A percentile compares a stretch with the other conserved stretches of the same genome.
Conservation (phyloP, 2,329 filamentous ascomycete genomes). For the Colletotrichum lupini region DNA sequence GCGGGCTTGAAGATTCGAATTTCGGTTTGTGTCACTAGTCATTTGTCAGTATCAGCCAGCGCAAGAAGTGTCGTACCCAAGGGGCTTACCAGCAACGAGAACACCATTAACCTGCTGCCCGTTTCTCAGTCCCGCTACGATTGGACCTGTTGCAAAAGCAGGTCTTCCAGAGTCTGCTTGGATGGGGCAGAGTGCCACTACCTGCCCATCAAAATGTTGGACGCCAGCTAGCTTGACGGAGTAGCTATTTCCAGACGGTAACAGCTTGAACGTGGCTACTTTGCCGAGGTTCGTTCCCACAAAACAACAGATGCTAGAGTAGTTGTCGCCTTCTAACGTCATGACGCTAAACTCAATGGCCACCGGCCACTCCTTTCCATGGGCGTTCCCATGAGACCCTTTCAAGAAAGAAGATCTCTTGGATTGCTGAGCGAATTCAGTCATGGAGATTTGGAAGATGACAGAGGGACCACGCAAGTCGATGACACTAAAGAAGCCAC, state of each 20-base stretch:
- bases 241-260: constrained; percentile 81
- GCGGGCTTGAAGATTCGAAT: constrained; percentile 91
- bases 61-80: background rate
- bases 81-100: constrained; percentile 74
- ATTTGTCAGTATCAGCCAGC: constrained; percentile 40
- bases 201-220: constrained; percentile 71
- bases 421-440: constrained; percentile 80
- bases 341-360: constrained; percentile 91
- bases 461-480: constrained; percentile 89
- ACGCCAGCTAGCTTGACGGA: constrained; percentile 77
- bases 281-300: constrained; percentile 89
- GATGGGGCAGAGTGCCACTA: constrained; percentile 84
- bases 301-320: constrained; percentile 93
- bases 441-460: constrained; percentile 79
- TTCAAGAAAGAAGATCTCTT: constrained; percentile 80
- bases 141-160: constrained; percentile 78
- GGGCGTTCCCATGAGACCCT: constrained; percentile 59
- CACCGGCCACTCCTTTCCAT: constrained; percentile 78
- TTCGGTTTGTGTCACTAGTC: constrained; percentile 72
- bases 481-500: constrained; percentile 82
- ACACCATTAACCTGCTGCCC: constrained; percentile 83
- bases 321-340: constrained; percentile 92
- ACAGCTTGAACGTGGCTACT: constrained; percentile 88
- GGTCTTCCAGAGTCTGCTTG: constrained; percentile 80
- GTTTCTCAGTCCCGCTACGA: constrained; percentile 80